Conservation (phyloP, 2,329 filamentous ascomycete species). For the Aspergillus floridensis region DNA sequence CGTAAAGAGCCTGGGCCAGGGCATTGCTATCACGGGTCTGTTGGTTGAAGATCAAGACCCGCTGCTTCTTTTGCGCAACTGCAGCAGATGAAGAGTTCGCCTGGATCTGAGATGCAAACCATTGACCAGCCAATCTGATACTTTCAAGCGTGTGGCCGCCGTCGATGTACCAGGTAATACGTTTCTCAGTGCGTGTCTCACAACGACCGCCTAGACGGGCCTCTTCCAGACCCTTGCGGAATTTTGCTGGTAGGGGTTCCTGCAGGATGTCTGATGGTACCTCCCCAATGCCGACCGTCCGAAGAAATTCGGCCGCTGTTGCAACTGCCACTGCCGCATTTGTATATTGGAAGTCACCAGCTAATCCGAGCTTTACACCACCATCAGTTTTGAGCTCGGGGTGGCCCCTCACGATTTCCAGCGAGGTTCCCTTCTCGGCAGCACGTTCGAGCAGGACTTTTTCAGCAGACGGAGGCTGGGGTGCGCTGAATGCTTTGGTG, state of each 20-base stretch:
- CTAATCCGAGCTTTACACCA: constrained; percentile 55
- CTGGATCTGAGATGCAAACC: constrained; percentile 63
- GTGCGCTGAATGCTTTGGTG: constrained; percentile 61
- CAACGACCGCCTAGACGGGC: constrained; percentile 74
- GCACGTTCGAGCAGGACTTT: constrained; percentile 57
- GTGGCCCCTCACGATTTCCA: constrained; percentile 52
- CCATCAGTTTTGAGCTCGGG: constrained; percentile 42
- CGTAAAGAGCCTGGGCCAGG: constrained; percentile 63
- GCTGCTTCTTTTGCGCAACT: constrained; percentile 36
- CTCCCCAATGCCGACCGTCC: constrained; percentile 32
- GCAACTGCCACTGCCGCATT: constrained; percentile 63
- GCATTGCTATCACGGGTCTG: constrained; percentile 74
- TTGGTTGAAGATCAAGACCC: constrained; percentile 86
- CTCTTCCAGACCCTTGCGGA: constrained; percentile 63
- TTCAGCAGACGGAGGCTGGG: constrained; percentile 55
- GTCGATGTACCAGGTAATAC: constrained; percentile 75
- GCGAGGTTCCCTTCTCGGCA: constrained; percentile 46
- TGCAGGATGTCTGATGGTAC: constrained; percentile 39
- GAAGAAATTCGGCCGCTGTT: constrained; percentile 42
- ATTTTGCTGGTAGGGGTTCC: constrained; percentile 56
- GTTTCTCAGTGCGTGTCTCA: constrained; percentile 60
- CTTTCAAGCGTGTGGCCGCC: constrained; percentile 87
- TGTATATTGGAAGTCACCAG: constrained; percentile 61
- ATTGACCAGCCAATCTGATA: constrained; percentile 69
- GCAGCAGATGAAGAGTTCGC: constrained; percentile 34